Evolutionary conservation across 129 eudicot genomes (phyloP).

Genomic region (Oenanthe sinensis): DNA sequence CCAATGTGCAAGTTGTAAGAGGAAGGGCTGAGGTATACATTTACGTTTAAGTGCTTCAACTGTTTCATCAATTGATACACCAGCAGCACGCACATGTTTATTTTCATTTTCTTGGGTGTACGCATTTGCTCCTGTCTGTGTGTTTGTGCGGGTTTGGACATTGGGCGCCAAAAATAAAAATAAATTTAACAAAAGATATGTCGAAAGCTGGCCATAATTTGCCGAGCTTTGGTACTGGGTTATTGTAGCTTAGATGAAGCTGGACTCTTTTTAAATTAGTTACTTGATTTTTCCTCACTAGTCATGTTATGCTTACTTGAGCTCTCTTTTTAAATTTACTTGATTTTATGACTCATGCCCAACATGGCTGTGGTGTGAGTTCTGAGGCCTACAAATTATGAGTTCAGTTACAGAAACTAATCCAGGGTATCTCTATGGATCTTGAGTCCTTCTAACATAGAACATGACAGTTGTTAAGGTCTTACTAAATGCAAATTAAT

Average conservation of each 20-base stretch:
- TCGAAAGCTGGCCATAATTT: no score
- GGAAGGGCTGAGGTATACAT: conserved; percentile 85
- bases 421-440: not conserved
- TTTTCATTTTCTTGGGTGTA: not conserved
- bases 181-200: not conserved
- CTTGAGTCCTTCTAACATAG: not conserved
- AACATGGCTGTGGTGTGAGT: not conserved
- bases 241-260: no score
- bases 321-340: no score
- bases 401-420: not conserved
- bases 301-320: not conserved
- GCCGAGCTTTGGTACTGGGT: no score
- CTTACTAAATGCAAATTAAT: not conserved
- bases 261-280: no score
- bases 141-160: not conserved
- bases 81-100: not conserved
- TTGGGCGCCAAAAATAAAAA: not conserved
- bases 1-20: conserved; percentile 65
- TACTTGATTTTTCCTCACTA: not conserved
- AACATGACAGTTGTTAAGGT: not conserved
- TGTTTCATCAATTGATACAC: not conserved
- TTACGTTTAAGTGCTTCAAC: not conserved
- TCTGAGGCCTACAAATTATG: not conserved
- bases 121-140: not conserved
- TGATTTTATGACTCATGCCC: not conserved